A percentile compares a stretch with the other conserved stretches of the same genome.
Evolutionary conservation across 2,329 filamentous ascomycete species (phyloP).

Genomic region (Cladobotryum mycophilum): DNA sequence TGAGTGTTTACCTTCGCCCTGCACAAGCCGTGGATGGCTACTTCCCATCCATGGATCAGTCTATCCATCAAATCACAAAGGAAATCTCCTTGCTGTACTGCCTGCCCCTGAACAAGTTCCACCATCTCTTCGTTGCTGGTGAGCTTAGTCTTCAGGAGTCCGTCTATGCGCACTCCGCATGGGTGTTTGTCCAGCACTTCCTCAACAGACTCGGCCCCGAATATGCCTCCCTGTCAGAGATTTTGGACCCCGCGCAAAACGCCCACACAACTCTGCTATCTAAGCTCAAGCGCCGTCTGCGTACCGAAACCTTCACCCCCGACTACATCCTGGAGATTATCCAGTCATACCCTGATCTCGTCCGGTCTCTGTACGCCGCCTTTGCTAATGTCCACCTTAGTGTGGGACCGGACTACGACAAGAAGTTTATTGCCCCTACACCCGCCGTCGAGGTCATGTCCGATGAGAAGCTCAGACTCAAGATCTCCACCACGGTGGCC

Average conservation of each 20-base stretch:
- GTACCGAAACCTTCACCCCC: constrained; percentile 94
- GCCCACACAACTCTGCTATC: constrained; percentile 80
- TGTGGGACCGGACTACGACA: constrained; percentile 45
- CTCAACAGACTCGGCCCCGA: constrained; percentile 90
- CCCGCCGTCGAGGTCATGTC: constrained; percentile 63
- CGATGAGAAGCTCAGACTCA: constrained; percentile 64
- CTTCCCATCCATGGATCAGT: constrained; percentile 78
- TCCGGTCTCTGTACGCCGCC: constrained; percentile 81
- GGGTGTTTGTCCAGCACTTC: constrained; percentile 98
- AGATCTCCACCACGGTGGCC: constrained; percentile 70
- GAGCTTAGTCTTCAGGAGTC: constrained; percentile 90
- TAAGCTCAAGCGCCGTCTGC: constrained; percentile 90
- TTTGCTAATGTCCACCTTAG: constrained; percentile 82
- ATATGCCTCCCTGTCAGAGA: constrained; percentile 77
- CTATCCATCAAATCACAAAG: constrained; percentile 98
- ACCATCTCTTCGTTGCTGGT: constrained; percentile 78
- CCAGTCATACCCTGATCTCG: constrained; percentile 77
- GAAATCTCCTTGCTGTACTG: constrained; percentile 96
- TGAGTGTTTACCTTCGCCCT: constrained; percentile 88
- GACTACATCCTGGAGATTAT: constrained; percentile 99
- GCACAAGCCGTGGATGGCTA: constrained; percentile 51
- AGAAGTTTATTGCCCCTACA: constrained; percentile 47
- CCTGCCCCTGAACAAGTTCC: constrained; percentile 94
- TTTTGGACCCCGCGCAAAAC: constrained; percentile 75
- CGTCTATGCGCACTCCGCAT: constrained; percentile 93